Percentiles rank a stretch among this genome's conserved stretches.
Evolutionary conservation across 495 filamentous ascomycete species (phyloP).

Genomic region (Geopyxis carbonaria): DNA sequence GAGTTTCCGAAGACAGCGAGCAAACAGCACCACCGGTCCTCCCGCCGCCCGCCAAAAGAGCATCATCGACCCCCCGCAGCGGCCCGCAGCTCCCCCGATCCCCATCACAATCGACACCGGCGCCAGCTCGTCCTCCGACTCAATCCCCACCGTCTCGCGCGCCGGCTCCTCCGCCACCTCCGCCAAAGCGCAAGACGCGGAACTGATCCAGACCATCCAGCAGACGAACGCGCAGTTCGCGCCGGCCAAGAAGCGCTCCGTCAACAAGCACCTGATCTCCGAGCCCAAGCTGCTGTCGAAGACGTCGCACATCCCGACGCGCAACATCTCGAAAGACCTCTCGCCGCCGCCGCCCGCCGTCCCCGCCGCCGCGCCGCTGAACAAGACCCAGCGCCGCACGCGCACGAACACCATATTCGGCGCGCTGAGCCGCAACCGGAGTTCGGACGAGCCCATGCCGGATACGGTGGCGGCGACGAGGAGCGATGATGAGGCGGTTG

Average conservation of each 20-base stretch:
- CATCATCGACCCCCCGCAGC: conserved; percentile 5
- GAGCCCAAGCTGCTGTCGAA: conserved; percentile 22
- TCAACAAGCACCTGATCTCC: conserved; percentile 21
- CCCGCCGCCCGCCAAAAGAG: conserved; percentile 4
- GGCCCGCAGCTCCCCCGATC: background rate
- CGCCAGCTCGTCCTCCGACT: conserved; percentile 2
- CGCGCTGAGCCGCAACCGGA: conserved; percentile 7
- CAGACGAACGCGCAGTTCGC: conserved; percentile 16
- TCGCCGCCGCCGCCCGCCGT: background rate
- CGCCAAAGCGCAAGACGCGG: conserved; percentile 3
- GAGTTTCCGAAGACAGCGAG: background rate
- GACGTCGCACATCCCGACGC: conserved; percentile 21
- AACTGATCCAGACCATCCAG: conserved; percentile 8
- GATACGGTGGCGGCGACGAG: background rate
- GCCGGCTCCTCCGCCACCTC: conserved; percentile 6
- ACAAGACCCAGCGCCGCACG: conserved; percentile 8
- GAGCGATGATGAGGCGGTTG: background rate
- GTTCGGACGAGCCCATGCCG: background rate
- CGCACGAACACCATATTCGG: conserved; percentile 12
- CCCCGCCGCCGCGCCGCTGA: conserved; percentile 6
- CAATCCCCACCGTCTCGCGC: conserved; percentile 5
- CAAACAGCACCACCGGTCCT: background rate
- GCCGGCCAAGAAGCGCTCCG: conserved; percentile 19
- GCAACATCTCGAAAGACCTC: conserved; percentile 10
- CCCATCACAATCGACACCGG: background rate